Evolutionary conservation across 2,329 filamentous ascomycete genomes (phyloP), one percentile per base, ranked within the genome.

Genomic region (Ophiosphaerella korrae): DNA sequence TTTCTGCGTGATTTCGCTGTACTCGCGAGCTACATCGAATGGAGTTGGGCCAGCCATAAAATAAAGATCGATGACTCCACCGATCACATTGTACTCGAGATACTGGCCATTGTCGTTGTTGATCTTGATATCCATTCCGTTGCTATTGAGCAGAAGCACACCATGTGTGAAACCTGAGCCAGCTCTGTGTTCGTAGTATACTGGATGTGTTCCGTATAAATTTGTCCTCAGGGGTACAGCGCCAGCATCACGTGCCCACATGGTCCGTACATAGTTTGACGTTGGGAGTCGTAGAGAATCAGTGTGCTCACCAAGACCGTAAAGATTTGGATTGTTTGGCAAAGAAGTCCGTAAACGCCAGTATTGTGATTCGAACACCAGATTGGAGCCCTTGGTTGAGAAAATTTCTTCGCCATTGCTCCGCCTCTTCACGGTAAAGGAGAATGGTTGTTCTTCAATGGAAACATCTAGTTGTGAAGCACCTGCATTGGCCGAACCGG

Each of bases 361-460:
- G 61, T 90, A 93, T 70, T 93, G 89, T 2, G 83, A 83, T 73
- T 93, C 87, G 59, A 92, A 94, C 29, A 93, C 77, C 4, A 93
- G 76, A 8, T 79, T 77, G 3, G 84, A 83, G 1, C 82, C 87
- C 2, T 85, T 85, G 0, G 88, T 89, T 62, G 91, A 86, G 70
- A 90, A 90, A 9, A 90, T 73, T 8, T 82, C 77, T 53, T 86
- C 81, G 23, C 74, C 78, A 5, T 78, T 86, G 49, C 76, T 79
- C 58, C 79, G 81, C 16, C 84, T 81, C 31, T 75, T 78, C 7
- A 92, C 78, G 0, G 78, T 80, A 72, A 91, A 92, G 11, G 82
- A 85, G 73, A 90, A 90, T 0, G 88, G 88, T 5, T 78, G 75
- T 45, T 78, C 75, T 31, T 76, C 73, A 42, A 81, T 79, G 24